phyloP scores from a whole-genome alignment of 805 yeast genomes.

The Cyberlindnera subsufficiens region DNA sequence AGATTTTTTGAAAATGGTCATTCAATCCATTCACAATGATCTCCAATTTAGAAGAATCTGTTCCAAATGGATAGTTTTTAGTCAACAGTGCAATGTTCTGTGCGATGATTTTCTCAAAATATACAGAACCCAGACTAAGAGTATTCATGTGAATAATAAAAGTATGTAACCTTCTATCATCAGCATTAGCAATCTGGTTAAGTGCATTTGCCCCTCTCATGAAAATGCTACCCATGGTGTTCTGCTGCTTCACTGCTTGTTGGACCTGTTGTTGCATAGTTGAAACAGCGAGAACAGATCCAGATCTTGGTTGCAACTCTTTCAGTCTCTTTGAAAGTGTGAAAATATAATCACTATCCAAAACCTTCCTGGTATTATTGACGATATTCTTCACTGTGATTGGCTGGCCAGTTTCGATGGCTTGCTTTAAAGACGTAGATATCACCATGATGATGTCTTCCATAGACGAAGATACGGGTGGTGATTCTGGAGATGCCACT shows the following conservation, averaged over 20 bases:
- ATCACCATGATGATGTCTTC: conserved; percentile 80
- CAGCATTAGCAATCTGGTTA: conserved; percentile 32
- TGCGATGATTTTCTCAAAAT: conserved; percentile 38
- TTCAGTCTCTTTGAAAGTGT: conserved; percentile 44
- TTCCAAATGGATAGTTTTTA: conserved; percentile 33
- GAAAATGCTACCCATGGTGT: conserved; percentile 27
- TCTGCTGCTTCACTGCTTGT: conserved; percentile 7
- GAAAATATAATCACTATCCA: conserved; percentile 59
- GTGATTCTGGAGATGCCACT: conserved; percentile 39
- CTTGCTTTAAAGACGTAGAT: conserved; percentile 58
- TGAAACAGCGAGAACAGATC: conserved; percentile 23
- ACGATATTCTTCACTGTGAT: conserved; percentile 49
- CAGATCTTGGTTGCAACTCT: conserved; percentile 36
- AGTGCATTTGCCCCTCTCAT: conserved; percentile 39
- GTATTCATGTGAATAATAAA: conserved; percentile 72
- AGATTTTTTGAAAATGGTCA: conserved; percentile 21
- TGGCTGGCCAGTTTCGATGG: conserved; percentile 66
- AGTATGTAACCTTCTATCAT: conserved; percentile 46
- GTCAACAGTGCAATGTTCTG: conserved; percentile 26
- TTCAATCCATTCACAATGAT: conserved; percentile 22
- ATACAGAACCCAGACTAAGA: conserved; percentile 54
- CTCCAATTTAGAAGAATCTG: conserved; percentile 25
- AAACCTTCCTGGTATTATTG: conserved; percentile 47
- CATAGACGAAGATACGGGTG: conserved; percentile 75
- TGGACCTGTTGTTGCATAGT: conserved; percentile 13